Evolutionary conservation across 1,284 basidiomycete species (phyloP).

Genomic region (Cryptococcus sp.): DNA sequence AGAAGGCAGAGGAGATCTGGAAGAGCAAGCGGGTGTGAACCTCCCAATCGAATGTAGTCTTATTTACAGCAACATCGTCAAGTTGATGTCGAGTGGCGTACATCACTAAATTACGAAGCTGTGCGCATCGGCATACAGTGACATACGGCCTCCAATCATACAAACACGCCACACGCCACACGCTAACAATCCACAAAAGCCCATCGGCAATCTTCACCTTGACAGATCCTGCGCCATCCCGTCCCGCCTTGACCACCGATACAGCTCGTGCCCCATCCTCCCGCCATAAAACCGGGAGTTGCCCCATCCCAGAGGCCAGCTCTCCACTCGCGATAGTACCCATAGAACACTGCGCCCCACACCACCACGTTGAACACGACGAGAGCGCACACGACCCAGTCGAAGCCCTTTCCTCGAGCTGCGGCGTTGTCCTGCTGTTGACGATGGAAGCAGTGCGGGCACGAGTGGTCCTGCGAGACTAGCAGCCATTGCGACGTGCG

Average conservation of each 20-base stretch:
- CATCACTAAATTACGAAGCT: too few species aligned
- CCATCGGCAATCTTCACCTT: conserved; percentile 8
- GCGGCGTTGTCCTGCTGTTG: not conserved
- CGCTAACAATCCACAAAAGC: conserved; percentile 11
- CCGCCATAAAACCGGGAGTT: not conserved
- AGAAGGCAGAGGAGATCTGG: conserved; percentile 8
- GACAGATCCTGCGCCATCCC: conserved; percentile 6
- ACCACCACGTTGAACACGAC: conserved; percentile 17
- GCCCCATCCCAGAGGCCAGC: not conserved
- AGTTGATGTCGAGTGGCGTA: too few species aligned
- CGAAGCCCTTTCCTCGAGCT: not conserved
- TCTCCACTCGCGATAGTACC: conserved; percentile 12
- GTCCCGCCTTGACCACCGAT: not conserved
- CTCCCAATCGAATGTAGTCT: not conserved
- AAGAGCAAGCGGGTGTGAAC: not conserved
- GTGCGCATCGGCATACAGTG: not conserved
- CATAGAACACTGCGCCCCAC: conserved; percentile 17
- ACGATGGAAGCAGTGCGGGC: conserved; percentile 6
- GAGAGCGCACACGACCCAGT: conserved; percentile 9
- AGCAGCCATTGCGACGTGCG: not conserved
- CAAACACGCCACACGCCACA: too few species aligned
- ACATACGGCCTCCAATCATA: not conserved
- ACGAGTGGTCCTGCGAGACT: not conserved
- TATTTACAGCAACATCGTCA: not conserved
- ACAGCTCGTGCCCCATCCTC: not conserved